Base-by-base conservation (phyloP, 2,329 filamentous ascomycete species). In the Beauveria medogensis region DNA sequence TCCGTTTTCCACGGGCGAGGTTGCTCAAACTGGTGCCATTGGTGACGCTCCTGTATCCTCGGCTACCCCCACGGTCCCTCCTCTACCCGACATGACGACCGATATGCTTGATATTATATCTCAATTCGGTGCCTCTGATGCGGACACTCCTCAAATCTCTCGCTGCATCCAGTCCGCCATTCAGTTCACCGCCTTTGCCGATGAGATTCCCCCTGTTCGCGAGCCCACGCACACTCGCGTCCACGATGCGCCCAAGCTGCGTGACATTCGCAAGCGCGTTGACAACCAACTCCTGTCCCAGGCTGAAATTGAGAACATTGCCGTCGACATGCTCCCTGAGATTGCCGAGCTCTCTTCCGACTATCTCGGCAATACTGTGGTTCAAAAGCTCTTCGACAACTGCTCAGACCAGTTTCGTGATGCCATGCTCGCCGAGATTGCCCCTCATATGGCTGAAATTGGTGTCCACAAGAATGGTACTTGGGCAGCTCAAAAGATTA, bases 401-500 rank as follows among this genome's bases (percentile, higher is more conserved):
- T 97, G 94, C 77, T 94, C 91, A 0, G 93, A 97, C 72, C 80
- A 86, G 47, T 85, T 93, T 47, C 92, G 95, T 68, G 92, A 97
- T 73, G 88, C 89, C 61, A 97, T 99, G 94, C 80, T 99, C 62
- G 76, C 79, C 16, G 86, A 92, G 70, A 96, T 99, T 68, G 86
- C 90, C 3, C 92, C 93, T 62, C 92, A 97, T 71, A 83, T 97
- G 72, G 92, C 93, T 28, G 92, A 97, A 75, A 97, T 97, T 75
- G 94, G 94, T 68, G 87, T 97, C 8, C 94, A 99, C 82, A 99
- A 99, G 83, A 99, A 99, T 69, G 94, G 94, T 64, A 99, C 94
- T 1, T 99, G 94, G 94, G 94, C 94, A 59, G 94, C 94, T 1
- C 94, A 99, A 76, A 99, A 97, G 82, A 97, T 99, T 69, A 97